Conservation (phyloP, 1,284 basidiomycete genomes). For the Vanrija sp. region DNA sequence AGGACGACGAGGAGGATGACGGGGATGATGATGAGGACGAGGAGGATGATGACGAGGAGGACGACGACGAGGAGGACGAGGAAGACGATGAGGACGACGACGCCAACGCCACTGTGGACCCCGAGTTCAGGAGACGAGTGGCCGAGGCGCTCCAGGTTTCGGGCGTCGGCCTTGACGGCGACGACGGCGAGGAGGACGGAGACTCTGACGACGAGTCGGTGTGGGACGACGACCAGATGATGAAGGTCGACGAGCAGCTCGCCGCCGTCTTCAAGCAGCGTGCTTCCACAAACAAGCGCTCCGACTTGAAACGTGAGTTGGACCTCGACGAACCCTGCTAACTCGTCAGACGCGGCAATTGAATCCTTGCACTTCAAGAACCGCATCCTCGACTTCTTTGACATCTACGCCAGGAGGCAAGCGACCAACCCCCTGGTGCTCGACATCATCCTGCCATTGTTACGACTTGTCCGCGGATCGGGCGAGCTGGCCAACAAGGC, state of each 20-base stretch:
- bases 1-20: constrained; percentile 52
- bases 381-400: constrained; percentile 85
- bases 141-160: constrained; percentile 72
- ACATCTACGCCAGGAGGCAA: constrained; percentile 74
- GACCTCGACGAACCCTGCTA: not conserved
- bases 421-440: constrained; percentile 63
- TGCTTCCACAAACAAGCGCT: constrained; percentile 54
- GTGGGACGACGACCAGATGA: constrained; percentile 97
- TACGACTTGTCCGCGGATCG: constrained; percentile 63
- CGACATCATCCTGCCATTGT: constrained; percentile 67
- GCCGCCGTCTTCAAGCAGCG: constrained; percentile 77
- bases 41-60: constrained; percentile 54
- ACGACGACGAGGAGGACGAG: constrained; percentile 50
- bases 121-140: constrained; percentile 70
- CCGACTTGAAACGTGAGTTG: constrained; percentile 38
- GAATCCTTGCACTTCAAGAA: constrained; percentile 93
- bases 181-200: constrained; percentile 20
- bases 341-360: constrained; percentile 32
- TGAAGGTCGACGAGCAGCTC: constrained; percentile 89
- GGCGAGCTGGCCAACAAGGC: constrained; percentile 82
- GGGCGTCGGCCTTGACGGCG: constrained; percentile 56
- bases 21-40: constrained; percentile 42
- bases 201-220: constrained; percentile 56
- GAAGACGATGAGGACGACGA: constrained; percentile 45
- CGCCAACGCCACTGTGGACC: constrained; percentile 54